phyloP scores from a whole-genome alignment of 2,329 filamentous ascomycete genomes.

The Leptographium lundbergii region DNA sequence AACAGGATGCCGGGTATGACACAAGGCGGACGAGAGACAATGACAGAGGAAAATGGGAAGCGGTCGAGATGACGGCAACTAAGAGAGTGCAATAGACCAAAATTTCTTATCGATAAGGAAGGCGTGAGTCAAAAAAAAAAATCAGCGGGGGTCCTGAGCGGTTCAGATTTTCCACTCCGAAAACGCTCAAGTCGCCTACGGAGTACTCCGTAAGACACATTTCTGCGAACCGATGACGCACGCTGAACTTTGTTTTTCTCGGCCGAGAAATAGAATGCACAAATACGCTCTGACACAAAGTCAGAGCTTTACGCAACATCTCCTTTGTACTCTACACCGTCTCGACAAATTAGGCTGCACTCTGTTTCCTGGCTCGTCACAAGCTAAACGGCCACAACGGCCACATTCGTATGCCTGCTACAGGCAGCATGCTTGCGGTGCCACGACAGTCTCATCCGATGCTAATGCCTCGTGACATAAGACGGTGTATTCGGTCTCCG shows the following conservation, averaged over 20 bases:
- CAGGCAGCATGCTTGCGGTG: background rate
- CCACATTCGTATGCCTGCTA: background rate
- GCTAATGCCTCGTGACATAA: background rate
- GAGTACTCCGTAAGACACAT: too few relatives aligned
- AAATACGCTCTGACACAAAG: too few relatives aligned
- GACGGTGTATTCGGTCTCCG: background rate
- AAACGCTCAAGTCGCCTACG: background rate
- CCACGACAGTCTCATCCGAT: background rate
- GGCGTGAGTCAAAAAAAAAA: conserved; percentile 1
- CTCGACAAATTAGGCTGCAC: too few relatives aligned
- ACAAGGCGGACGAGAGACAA: background rate
- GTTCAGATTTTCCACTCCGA: background rate
- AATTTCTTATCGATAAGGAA: conserved; percentile 4
- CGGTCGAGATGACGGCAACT: background rate
- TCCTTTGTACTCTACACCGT: background rate
- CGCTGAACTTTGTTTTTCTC: too few relatives aligned
- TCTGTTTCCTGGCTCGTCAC: background rate
- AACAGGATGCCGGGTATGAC: background rate
- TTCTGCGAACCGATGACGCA: too few relatives aligned
- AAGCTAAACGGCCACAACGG: background rate
- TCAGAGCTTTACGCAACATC: too few relatives aligned
- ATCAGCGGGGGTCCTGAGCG: background rate
- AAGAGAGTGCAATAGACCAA: background rate
- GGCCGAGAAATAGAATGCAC: too few relatives aligned
- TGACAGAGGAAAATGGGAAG: background rate